Evolutionary conservation across 805 yeast genomes (phyloP), one percentile per base, ranked within the genome.

Genomic region (Ogataea philodendri): DNA sequence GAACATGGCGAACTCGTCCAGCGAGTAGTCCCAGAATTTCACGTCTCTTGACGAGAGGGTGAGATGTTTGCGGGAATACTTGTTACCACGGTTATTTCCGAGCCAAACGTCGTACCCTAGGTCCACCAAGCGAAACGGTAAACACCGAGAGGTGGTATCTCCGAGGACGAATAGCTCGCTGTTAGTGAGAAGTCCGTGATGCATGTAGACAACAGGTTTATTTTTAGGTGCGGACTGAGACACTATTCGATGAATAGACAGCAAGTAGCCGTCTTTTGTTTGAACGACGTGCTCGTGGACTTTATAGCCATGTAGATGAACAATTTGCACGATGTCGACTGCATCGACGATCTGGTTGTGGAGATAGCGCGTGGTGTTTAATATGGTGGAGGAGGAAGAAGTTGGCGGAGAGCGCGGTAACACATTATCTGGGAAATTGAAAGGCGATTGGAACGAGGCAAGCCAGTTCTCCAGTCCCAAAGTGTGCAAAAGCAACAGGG

Each of bases 91-190:
- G 54, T 85, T 86, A 59, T 86, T 86, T 0, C 97, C 97, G 44
- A 89, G 65, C 96, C 96, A 89, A 7, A 90, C 96, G 55, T 89
- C 97, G 57, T 77, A 89, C 3, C 96, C 96, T 29, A 76, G 57
- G 35, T 88, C 89, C 37, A 78, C 79, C 17, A 89, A 66, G 3
- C 76, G 63, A 51, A 84, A 81, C 0, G 97, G 96, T 26, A 90
- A 62, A 45, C 59, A 54, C 72, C 72, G 37, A 61, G 62, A 26
- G 53, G 49, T 33, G 68, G 61, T 18, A 64, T 67, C 36, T 61
- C 52, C 73, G 32, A 75, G 63, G 29, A 77, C 70, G 59, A 64
- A 59, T 15, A 84, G 66, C 52, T 90, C 97, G 26, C 89, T 78
- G 54, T 79, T 80, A 84, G 88, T 88, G 40, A 89, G 67, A 30